A percentile compares a stretch with the other conserved stretches of the same genome.
These are phyloP conservation scores for Fimicolochytrium jonesii DNA, from an alignment of 192 early-diverging fungal genomes.

Conservation along the genomic window DNA sequence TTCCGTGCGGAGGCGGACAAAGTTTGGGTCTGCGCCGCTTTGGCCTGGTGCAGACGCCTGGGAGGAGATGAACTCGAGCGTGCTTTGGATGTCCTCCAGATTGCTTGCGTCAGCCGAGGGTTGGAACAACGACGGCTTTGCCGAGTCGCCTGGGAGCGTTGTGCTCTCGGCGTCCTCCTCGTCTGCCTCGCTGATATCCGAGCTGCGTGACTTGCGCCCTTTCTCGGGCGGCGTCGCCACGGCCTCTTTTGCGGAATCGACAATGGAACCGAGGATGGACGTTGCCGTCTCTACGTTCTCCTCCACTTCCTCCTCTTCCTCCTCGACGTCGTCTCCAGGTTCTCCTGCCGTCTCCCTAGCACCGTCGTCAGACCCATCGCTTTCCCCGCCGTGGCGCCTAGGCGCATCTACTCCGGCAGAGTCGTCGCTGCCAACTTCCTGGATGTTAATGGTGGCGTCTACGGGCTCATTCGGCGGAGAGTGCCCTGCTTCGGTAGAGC, in stretches of 20 bases:
- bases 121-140: neutral
- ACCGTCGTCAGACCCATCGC: slow-evolving; percentile 1
- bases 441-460: too few species aligned
- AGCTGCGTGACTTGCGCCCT: neutral
- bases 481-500: too few species aligned
- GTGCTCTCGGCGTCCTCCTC: slow-evolving; percentile 15
- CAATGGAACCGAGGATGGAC: slow-evolving; percentile 28
- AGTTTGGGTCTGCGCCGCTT: slow-evolving; percentile 18
- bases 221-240: neutral
- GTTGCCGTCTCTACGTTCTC: slow-evolving; percentile 23
- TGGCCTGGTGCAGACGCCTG: slow-evolving; percentile 6
- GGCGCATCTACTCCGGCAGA: neutral
- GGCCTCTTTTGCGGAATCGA: neutral
- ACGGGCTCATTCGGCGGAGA: too few species aligned
- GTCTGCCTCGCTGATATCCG: slow-evolving; percentile 5
- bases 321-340: slow-evolving; percentile 6
- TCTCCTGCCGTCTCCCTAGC: slow-evolving; percentile 6
- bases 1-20: slow-evolving; percentile 30
- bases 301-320: slow-evolving; percentile 18
- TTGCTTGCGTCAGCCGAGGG: neutral
- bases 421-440: neutral
- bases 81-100: slow-evolving; percentile 30
- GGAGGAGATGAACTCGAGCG: slow-evolving; percentile 16
- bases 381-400: neutral
- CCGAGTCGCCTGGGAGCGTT: neutral